Base-by-base conservation (phyloP, 441 rosid species). In the Erodium moschatum region DNA sequence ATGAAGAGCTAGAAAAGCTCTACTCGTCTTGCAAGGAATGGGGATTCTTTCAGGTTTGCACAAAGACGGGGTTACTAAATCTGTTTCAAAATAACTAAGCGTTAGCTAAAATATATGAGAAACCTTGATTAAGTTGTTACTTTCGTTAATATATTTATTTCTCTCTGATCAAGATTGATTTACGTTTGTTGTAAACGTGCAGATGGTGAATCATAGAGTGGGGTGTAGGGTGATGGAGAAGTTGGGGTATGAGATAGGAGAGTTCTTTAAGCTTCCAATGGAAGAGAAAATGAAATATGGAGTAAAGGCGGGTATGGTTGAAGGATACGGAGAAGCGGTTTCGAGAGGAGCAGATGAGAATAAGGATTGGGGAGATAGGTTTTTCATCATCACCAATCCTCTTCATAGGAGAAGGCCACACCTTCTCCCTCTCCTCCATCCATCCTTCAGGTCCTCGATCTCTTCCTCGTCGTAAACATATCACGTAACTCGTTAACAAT, bases 161-260 rank as follows among this genome's bases (percentile, higher is more conserved):
- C 3, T 2, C 6, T 33, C 6, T 2, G 38, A 6, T 33, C 38
- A 33, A 33, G 4, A 42, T 1, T 42, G 3, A 42, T 42, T 4
- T 42, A 16, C 3, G 38, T 71, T 72, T 2, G 38, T 33, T 33
- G 3, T 40, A 40, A 1, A 12, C 52, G 12, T 46, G 52, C 62
- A 83, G 83, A 9, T 85, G 75, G 84, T 81, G 75, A 85, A 85
- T 80, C 87, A 87, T 79, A 85, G 85, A 38, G 72, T 84, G 18
- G 65, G 71, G 70, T 52, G 70, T 7, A 60, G 74, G 0, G 40
- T 81, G 20, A 5, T 85, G 72, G 76, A 73, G 3, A 48, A 67
- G 61, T 33, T 87, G 75, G 80, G 74, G 15, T 6, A 73, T 29
- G 87, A 80, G 71, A 64, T 81, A 9, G 74, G 74, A 56, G 79